phyloP scores from a whole-genome alignment of 2,329 filamentous ascomycete species.

The Amauroascus niger region DNA sequence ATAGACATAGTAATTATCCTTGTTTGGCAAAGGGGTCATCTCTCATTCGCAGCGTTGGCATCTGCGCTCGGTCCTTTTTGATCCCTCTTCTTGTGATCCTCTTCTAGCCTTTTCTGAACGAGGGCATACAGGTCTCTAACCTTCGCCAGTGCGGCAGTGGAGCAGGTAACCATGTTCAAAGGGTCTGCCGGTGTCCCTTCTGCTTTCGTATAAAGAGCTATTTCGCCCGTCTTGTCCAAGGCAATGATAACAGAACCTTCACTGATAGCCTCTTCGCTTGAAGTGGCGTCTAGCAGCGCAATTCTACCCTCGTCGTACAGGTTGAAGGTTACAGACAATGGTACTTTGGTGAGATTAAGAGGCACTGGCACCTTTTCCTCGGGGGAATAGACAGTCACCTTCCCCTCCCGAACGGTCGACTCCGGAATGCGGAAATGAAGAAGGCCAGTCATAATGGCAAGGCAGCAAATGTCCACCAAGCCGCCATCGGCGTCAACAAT shows the following conservation, averaged over 20 bases:
- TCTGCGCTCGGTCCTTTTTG: slow-evolving; percentile 69
- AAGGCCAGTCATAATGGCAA: slow-evolving; percentile 77
- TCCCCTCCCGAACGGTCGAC: slow-evolving; percentile 73
- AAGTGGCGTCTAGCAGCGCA: slow-evolving; percentile 39
- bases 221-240: slow-evolving; percentile 78
- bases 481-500: slow-evolving; percentile 86
- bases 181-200: slow-evolving; percentile 78
- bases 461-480: slow-evolving; percentile 73
- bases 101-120: slow-evolving; percentile 62
- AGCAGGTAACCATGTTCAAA: slow-evolving; percentile 64
- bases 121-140: slow-evolving; percentile 68
- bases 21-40: slow-evolving; percentile 38
- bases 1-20: background rate
- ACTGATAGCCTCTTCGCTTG: slow-evolving; percentile 44
- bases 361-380: slow-evolving; percentile 84
- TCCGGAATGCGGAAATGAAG: slow-evolving; percentile 88
- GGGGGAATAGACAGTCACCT: slow-evolving; percentile 71
- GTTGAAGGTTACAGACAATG: slow-evolving; percentile 81
- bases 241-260: slow-evolving; percentile 67
- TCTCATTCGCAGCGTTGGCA: slow-evolving; percentile 74
- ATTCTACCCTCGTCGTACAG: slow-evolving; percentile 52
- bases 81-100: slow-evolving; percentile 55
- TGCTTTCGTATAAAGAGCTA: slow-evolving; percentile 85
- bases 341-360: slow-evolving; percentile 82
- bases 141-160: slow-evolving; percentile 63